Conservation (phyloP, 1,284 basidiomycete species). For the Cutaneotrichosporon sp. region DNA sequence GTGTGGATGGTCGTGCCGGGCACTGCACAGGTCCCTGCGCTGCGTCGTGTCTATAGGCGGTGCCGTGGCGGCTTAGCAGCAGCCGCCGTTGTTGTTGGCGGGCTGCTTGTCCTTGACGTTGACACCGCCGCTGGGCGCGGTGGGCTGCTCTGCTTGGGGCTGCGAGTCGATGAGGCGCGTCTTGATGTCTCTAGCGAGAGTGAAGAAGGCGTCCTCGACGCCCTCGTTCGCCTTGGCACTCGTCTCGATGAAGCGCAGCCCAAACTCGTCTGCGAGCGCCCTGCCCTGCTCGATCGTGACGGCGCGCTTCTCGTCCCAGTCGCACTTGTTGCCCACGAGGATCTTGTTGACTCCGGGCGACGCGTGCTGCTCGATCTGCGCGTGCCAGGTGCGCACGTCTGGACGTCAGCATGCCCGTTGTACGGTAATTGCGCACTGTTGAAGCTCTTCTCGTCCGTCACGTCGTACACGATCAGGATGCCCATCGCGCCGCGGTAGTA, state of each 20-base stretch:
- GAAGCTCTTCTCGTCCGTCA: conserved; percentile 97
- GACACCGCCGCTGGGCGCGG: conserved; percentile 40
- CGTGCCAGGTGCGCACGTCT: conserved; percentile 99
- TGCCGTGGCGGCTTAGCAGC: conserved; percentile 34
- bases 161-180: conserved; percentile 94
- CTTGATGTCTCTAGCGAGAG: conserved; percentile 95
- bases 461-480: conserved; percentile 97
- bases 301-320: conserved; percentile 95
- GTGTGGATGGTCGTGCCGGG: neutral
- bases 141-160: conserved; percentile 61
- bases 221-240: conserved; percentile 97
- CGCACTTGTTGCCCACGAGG: conserved; percentile 97
- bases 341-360: conserved; percentile 99
- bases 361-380: conserved; percentile 98
- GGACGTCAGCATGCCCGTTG: neutral
- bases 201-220: conserved; percentile 99
- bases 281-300: conserved; percentile 71
- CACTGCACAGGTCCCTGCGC: conserved; percentile 5
- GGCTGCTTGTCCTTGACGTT: conserved; percentile 45
- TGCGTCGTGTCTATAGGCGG: conserved; percentile 7
- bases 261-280: conserved; percentile 76
- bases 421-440: conserved; percentile 78
- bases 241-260: conserved; percentile 96
- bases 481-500: conserved; percentile 99
- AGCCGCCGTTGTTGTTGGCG: conserved; percentile 33